These are phyloP conservation scores for Candida namnaoensis DNA, from an alignment of 805 yeast genomes.

Conservation along the genomic window DNA sequence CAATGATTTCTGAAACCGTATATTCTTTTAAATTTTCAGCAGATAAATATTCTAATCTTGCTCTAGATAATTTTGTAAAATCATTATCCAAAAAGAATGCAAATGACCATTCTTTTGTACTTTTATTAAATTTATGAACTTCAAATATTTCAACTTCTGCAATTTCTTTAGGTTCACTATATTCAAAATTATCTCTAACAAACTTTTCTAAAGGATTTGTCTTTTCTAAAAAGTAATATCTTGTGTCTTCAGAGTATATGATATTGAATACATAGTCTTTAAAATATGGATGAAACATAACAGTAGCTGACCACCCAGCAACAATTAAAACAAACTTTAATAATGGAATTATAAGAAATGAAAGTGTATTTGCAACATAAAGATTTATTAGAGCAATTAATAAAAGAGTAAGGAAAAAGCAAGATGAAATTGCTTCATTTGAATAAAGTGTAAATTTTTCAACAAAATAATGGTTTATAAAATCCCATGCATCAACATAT, in stretches of 20 bases:
- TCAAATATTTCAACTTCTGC: constrained; percentile 60
- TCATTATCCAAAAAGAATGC: constrained; percentile 49
- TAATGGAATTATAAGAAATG: constrained; percentile 22
- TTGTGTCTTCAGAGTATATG: constrained; percentile 56
- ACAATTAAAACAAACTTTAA: constrained; percentile 23
- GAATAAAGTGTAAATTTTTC: constrained; percentile 51
- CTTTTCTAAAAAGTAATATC: constrained; percentile 38
- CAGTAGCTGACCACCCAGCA: constrained; percentile 39
- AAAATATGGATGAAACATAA: constrained; percentile 44
- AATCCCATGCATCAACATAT: constrained; percentile 58
- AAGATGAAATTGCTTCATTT: constrained; percentile 50
- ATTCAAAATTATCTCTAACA: constrained; percentile 28
- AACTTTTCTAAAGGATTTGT: constrained; percentile 40
- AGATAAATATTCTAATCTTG: constrained; percentile 14
- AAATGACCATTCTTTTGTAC: constrained; percentile 52
- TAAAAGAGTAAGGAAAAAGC: constrained; percentile 34
- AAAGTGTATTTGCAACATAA: constrained; percentile 18
- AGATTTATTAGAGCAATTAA: constrained; percentile 21
- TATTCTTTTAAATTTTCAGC: not conserved
- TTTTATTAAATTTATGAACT: constrained; percentile 43
- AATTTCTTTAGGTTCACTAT: constrained; percentile 31
- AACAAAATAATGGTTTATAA: constrained; percentile 34
- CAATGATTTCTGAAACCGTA: not conserved
- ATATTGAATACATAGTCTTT: constrained; percentile 36
- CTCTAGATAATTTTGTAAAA: constrained; percentile 39